Base-by-base conservation (phyloP, 225 moss, liverwort and hornwort species). In the Sphagnum tenellum region DNA sequence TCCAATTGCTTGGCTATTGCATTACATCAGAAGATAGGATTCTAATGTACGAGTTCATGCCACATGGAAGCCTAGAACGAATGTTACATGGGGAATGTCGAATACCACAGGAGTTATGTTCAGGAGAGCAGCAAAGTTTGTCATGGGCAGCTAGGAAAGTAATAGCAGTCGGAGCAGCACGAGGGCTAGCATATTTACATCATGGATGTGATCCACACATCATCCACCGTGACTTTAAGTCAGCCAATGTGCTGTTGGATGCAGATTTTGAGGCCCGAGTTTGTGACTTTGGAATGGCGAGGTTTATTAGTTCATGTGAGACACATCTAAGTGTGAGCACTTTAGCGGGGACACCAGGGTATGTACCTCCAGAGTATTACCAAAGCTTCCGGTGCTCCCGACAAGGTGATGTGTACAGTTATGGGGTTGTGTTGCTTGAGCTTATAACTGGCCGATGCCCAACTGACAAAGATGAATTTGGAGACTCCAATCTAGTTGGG, bases 371-470 rank as follows among this genome's bases (percentile, higher is more conserved):
- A 12, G 71, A 65, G 65, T 65, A 66, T 14, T 66, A 65, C 45
- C 59, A 72, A 29, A 66, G 71, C 66, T 72, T 72, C 49, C 71
- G 71, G 9, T 72, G 71, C 59, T 65, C 71, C 5, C 58, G 65
- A 59, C 64, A 72, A 47, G 71, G 65, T 8, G 71, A 72, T 48
- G 71, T 72, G 3, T 72, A 72, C 59, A 71, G 70, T 48, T 71
- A 64, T 45, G 70, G 70, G 12, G 70, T 71, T 47, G 70, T 71
- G 12, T 58, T 71, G 47, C 13, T 71, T 56, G 70, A 71, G 59
- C 56, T 71, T 45, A 63, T 71, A 12, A 71, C 56, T 10, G 71
- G 71, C 50, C 49, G 65, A 45, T 64, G 71, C 47, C 71, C 71
- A 10, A 71, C 71, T 11, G 57, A 72, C 47, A 71, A 65, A 59